Evolutionary conservation across 2,329 filamentous ascomycete species (phyloP), one percentile per base, ranked within the genome.

Genomic region (Sodiomyces alkalinus): DNA sequence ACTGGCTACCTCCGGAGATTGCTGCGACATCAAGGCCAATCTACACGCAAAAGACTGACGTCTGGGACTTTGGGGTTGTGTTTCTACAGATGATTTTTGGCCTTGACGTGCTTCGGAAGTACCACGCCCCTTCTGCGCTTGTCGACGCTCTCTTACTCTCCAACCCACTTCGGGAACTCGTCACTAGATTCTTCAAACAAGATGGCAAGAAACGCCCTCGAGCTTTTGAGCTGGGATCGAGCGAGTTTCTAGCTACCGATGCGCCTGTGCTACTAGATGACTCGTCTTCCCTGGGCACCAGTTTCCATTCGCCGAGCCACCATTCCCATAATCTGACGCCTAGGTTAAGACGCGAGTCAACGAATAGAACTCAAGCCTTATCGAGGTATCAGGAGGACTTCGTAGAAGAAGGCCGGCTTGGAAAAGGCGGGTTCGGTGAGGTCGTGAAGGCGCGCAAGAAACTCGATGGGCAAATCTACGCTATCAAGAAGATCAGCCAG

Each of bases 71-170:
- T 42, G 90, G 90, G 4, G 72, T 94, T 17, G 69, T 94, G 5
- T 80, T 94, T 41, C 53, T 93, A 21, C 87, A 98, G 48, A 94
- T 96, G 83, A 68, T 90, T 4, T 87, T 94, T 48, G 90, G 90
- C 3, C 62, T 83, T 19, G 73, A 83, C 39, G 69, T 83, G 6
- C 62, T 79, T 12, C 65, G 77, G 33, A 79, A 75, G 33, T 87
- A 90, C 49, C 74, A 75, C 11, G 92, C 83, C 1, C 86, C 87
- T 2, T 70, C 68, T 32, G 70, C 73, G 22, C 54, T 93, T 28
- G 74, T 82, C 46, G 73, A 77, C 9, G 72, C 73, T 1, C 55
- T 86, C 19, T 65, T 69, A 7, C 59, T 93, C 7, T 90, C 85
- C 0, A 66, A 73, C 25, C 64, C 83, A 5, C 56, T 94, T 19